These are phyloP conservation scores for Tetrastigma voinierianum DNA, from an alignment of 164 flowering plant genomes.

Conservation along the genomic window DNA sequence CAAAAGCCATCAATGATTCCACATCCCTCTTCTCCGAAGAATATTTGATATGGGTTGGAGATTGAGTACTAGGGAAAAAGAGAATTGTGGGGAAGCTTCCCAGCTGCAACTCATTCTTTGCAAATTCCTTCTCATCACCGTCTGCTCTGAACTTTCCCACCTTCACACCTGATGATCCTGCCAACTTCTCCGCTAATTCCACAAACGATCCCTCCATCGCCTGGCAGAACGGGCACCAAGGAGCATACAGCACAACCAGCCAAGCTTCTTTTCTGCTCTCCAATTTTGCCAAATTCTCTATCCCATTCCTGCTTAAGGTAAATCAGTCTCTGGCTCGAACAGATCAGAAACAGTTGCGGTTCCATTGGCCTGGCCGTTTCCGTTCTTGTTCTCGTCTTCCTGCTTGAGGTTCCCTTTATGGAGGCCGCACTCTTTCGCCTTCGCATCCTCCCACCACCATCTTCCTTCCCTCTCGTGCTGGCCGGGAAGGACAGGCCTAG, in stretches of 20 bases:
- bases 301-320: conserved; percentile 63
- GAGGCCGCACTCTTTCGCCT: conserved; percentile 96
- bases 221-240: conserved; percentile 99
- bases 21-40: conserved; percentile 86
- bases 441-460: conserved; percentile 99
- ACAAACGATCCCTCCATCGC: conserved; percentile 83
- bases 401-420: conserved; percentile 84
- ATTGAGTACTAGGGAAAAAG: conserved; percentile 81
- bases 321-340: conserved; percentile 54
- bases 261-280: conserved; percentile 73
- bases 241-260: conserved; percentile 91
- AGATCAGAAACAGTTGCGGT: conserved; percentile 43
- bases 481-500: conserved; percentile 85
- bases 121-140: conserved; percentile 81
- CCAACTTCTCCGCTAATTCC: conserved; percentile 73
- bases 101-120: conserved; percentile 66
- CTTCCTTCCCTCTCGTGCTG: conserved; percentile 98
- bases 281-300: conserved; percentile 67
- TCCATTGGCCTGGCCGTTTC: conserved; percentile 31
- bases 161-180: conserved; percentile 68
- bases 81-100: conserved; percentile 93
- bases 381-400: conserved; percentile 44
- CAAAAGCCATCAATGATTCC: conserved; percentile 81
- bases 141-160: conserved; percentile 90
- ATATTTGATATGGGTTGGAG: conserved; percentile 72